Base-by-base conservation (phyloP, 2,329 filamentous ascomycete genomes). In the Cladosporium sphaerospermum region DNA sequence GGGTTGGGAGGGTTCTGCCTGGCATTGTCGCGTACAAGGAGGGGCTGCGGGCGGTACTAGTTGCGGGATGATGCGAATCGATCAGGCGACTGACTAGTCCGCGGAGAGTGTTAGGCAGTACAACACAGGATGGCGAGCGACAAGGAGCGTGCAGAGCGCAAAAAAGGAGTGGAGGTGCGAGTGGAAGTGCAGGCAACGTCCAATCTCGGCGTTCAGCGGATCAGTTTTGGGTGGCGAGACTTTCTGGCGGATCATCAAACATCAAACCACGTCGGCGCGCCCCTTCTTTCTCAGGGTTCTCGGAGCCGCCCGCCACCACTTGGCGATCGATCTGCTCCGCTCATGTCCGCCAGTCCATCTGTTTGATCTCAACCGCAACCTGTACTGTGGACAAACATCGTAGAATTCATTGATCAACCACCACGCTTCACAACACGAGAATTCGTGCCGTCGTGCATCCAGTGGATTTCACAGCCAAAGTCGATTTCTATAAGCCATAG, bases 1-100 rank as follows among this genome's bases (percentile, higher is more conserved):
- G 85, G 28, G 86, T 92, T 54, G 92, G 92, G 46, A 97, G 82
- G 45, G 83, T 90, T 68, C 82, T 82, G 64, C 83, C 83, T 61
- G 90, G 88, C 88, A 95, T 96, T 34, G 51, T 53, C 48, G 48
- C 48, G 48, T 5, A 33, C 18, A 9, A n/a, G 32, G 33, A 19
- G 31, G 40, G 32, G 33, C 8, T 51, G 48, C 44, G 10, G 34
- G 5, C 34, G 34, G 34, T 36, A 9, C 36, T 5, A 4, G n/a
- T 39, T 8, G n/a, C n/a, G 36, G 4, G 36, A 8, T 5, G 11
- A 39, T n/a, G 34, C 34, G 10, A n/a, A 9, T 36, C n/a, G 34
- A 36, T 18, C 16, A 18, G 16, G 34, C 10, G 34, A 36, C 7
- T 28, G 23, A 28, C 23, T 7, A 28, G 7, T 28, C 7, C 7